These are phyloP conservation scores for Sporothrix pallida DNA, from an alignment of 2,329 filamentous ascomycete genomes.

Conservation along the genomic window DNA sequence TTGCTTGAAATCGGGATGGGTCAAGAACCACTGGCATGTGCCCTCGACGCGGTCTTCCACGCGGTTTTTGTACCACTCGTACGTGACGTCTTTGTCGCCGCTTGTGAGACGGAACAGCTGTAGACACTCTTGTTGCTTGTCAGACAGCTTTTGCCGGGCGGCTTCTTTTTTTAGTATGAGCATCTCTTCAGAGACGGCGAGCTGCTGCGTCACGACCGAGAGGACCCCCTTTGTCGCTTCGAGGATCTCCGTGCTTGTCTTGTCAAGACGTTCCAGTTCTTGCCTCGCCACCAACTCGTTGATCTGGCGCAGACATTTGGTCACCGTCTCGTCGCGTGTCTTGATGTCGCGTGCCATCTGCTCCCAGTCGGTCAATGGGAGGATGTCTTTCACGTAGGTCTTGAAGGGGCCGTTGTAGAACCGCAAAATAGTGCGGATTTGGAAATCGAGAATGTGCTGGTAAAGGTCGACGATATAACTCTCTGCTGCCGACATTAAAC, in stretches of 20 bases:
- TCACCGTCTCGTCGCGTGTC: slow-evolving; percentile 12
- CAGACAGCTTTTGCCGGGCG: not conserved
- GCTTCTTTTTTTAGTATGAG: not conserved
- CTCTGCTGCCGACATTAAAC: slow-evolving; percentile 31
- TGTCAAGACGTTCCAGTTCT: slow-evolving; percentile 31
- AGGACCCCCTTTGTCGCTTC: not conserved
- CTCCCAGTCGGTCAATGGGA: slow-evolving; percentile 39
- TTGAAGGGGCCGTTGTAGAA: slow-evolving; percentile 40
- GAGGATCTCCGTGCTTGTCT: not conserved
- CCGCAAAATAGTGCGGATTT: slow-evolving; percentile 45
- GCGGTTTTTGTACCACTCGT: slow-evolving; percentile 45
- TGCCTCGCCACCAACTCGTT: slow-evolving; percentile 24
- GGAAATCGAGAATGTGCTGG: slow-evolving; percentile 46
- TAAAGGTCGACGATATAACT: slow-evolving; percentile 43
- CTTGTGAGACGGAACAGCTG: not conserved
- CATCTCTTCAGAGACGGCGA: not conserved
- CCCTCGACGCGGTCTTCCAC: slow-evolving; percentile 40
- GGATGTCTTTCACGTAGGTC: slow-evolving; percentile 34
- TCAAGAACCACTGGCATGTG: slow-evolving; percentile 46
- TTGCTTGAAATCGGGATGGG: slow-evolving; percentile 41
- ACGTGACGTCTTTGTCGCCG: slow-evolving; percentile 34
- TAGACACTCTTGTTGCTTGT: not conserved
- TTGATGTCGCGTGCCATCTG: slow-evolving; percentile 34
- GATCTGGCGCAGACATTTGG: slow-evolving; percentile 24
- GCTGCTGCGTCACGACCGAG: not conserved